A percentile compares a stretch with the other conserved stretches of the same genome.
Evolutionary conservation across 352 stramenopile species (phyloP).

Genomic region (Proteromonas lacertae): DNA sequence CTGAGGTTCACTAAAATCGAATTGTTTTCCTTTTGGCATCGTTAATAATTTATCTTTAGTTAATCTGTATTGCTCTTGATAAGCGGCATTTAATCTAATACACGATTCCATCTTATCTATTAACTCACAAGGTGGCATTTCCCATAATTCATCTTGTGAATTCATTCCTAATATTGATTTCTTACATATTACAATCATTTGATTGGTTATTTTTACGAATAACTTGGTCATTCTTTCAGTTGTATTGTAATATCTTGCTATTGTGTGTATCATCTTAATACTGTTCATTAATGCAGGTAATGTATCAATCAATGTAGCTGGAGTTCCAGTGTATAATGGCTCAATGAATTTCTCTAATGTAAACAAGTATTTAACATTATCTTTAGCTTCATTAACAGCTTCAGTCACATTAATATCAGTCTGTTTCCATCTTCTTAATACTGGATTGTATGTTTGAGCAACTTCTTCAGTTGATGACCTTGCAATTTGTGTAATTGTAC

Average conservation of each 20-base stretch:
- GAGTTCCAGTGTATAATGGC: conserved; percentile 47
- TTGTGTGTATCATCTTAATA: conserved; percentile 98
- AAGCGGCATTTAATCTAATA: conserved; percentile 84
- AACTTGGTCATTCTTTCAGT: conserved; percentile 77
- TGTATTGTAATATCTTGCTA: conserved; percentile 89
- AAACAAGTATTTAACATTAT: conserved; percentile 96
- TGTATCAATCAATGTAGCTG: conserved; percentile 83
- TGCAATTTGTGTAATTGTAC: conserved; percentile 35
- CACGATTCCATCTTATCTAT: conserved; percentile 66
- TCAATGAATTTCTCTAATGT: conserved; percentile 66
- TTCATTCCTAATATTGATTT: conserved; percentile 27
- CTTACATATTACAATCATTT: conserved; percentile 93
- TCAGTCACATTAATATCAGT: conserved; percentile 92
- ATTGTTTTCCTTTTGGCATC: conserved; percentile 77
- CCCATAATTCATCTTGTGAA: conserved; percentile 10
- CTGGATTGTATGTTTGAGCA: conserved; percentile 13
- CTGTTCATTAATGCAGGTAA: conserved; percentile 86
- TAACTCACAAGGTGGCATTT: conserved; percentile 56
- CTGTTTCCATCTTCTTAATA: conserved; percentile 77
- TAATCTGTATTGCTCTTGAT: conserved; percentile 82
- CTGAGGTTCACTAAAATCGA: conserved; percentile 88
- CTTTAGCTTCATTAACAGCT: conserved; percentile 83
- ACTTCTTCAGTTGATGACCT: conserved; percentile 17
- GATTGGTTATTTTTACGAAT: conserved; percentile 86
- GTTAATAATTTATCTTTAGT: conserved; percentile 80